A percentile compares a stretch with the other conserved stretches of the same genome.
phyloP scores from a whole-genome alignment of 23 red algal species.

The Gracilariopsis chorda region DNA sequence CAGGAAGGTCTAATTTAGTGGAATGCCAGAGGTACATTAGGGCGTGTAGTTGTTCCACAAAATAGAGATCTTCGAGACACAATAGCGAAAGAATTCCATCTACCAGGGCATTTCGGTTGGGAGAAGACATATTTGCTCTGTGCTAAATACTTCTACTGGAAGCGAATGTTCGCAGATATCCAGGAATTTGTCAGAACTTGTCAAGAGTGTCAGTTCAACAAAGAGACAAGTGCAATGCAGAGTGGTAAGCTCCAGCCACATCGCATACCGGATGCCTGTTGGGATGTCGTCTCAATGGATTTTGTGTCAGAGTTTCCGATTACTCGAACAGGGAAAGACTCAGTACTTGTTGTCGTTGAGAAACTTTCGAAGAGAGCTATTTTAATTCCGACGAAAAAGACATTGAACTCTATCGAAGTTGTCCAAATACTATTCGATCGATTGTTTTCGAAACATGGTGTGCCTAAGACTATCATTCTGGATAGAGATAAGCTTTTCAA shows the following conservation, averaged over 20 bases:
- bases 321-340: neutral
- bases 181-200: neutral
- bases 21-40: neutral
- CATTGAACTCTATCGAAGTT: neutral
- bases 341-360: conserved; percentile 45
- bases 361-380: conserved; percentile 45
- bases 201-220: conserved; percentile 1
- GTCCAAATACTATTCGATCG: neutral
- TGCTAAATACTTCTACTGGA: conserved; percentile 30
- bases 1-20: neutral
- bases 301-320: conserved; percentile 35
- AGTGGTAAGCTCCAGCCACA: conserved; percentile 29
- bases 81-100: conserved; percentile 9
- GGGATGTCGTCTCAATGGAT: conserved; percentile 24
- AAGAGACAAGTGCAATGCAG: neutral
- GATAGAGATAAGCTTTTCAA: neutral
- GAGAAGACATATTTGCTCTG: conserved; percentile 36
- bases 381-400: conserved; percentile 23
- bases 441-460: conserved; percentile 31
- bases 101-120: neutral
- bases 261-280: neutral
- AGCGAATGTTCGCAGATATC: conserved; percentile 23
- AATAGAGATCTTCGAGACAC: neutral
- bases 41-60: neutral
- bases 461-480: conserved; percentile 17